Conservation (phyloP, 768 basidiomycete genomes). For the Xanthoconium purpureum region DNA sequence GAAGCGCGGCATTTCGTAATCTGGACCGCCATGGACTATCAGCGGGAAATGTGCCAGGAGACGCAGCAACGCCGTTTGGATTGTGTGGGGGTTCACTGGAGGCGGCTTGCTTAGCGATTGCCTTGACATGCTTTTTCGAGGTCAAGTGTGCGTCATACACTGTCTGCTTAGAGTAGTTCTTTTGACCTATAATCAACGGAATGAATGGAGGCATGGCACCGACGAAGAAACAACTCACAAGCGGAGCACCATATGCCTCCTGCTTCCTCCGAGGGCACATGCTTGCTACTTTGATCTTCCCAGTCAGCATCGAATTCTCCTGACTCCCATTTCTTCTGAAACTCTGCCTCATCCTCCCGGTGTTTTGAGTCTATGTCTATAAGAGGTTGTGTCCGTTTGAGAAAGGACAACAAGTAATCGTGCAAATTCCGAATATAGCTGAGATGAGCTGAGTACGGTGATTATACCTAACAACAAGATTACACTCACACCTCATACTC, state of each 20-base stretch:
- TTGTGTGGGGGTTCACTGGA: conserved; percentile 35
- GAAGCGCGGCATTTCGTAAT: conserved; percentile 61
- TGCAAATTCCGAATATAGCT: conserved; percentile 86
- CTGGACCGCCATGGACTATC: conserved; percentile 41
- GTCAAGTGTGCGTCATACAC: conserved; percentile 95
- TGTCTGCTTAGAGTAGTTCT: conserved; percentile 92
- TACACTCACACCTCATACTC: conserved; percentile 76
- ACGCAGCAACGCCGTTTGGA: conserved; percentile 30
- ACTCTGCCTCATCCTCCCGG: conserved; percentile 61
- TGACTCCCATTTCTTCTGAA: conserved; percentile 76
- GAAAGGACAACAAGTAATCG: conserved; percentile 81
- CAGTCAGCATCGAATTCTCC: conserved; percentile 69
- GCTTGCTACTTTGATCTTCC: conserved; percentile 51
- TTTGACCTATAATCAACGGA: conserved; percentile 64
- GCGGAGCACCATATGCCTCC: conserved; percentile 92
- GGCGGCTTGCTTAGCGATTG: conserved; percentile 66
- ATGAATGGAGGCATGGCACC: not conserved
- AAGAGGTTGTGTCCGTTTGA: conserved; percentile 81
- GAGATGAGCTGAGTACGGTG: conserved; percentile 6
- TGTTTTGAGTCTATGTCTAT: conserved; percentile 71
- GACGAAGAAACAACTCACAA: conserved; percentile 53
- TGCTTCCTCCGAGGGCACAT: conserved; percentile 39
- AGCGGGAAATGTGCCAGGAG: conserved; percentile 34
- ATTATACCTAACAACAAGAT: conserved; percentile 1
- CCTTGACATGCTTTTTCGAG: conserved; percentile 95